Base-by-base conservation (phyloP, 345 rosid genomes). In the Citrus reticulata region DNA sequence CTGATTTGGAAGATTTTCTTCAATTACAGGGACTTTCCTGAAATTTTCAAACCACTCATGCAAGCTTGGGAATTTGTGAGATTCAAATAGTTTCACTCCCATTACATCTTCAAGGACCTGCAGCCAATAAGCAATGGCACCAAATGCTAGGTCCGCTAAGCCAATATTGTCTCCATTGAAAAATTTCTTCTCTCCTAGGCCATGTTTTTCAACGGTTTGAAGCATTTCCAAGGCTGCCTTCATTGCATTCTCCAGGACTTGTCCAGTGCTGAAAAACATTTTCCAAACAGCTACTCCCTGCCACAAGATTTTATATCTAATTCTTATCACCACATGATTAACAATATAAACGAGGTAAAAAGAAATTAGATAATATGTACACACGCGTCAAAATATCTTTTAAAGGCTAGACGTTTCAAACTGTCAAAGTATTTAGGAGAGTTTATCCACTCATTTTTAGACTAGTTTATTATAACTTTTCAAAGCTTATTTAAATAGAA, bases 131-230 rank as follows among this genome's bases (percentile, higher is more conserved):
- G 49, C 66, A 32, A 74, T 51, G 0, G 64, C 35, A 10, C 81
- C 59, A 32, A 83, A 83, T 25, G 83, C 79, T 2, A 80, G 40
- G 70, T 83, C 86, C 29, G 77, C 83, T 42, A 77, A 58, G 16
- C 66, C 59, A 17, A 83, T 62, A 30, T 51, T 4, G 37, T 79
- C 83, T 32, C 85, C 79, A 2, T 58, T 55, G 29, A 83, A 77
- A 35, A 77, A 80, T 13, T 72, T 77, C 69, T 73, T 80, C 20
- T 66, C 70, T 64, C 49, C 77, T 5, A 74, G 25, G 25, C 80
- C 70, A 35, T 71, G 64, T 51, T 83, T 78, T 76, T 79, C 85
- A 32, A 79, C n/a, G 1, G 9, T 67, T 17, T 67, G 2, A 3
- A 79, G 72, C 55, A 79, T 65, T 72, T 76, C 78, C 42, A 79